Percentiles rank a stretch among this genome's conserved stretches.
Conservation (phyloP, 805 yeast genomes). For the Schwanniomyces pseudopolymorphus region DNA sequence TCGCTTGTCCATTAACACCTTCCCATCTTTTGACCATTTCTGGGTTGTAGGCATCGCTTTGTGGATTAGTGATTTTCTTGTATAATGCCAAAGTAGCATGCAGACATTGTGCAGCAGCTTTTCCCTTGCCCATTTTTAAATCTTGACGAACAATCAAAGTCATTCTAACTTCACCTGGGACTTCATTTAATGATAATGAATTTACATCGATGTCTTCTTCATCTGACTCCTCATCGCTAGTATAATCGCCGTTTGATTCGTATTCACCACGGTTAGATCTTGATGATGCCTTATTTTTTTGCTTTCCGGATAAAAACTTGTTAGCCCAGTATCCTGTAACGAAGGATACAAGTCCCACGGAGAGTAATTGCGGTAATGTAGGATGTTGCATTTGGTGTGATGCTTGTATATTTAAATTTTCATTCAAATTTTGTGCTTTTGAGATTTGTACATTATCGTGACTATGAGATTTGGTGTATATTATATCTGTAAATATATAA, state of each 20-base stretch:
- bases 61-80: conserved; percentile 57
- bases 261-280: background rate
- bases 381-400: conserved; percentile 5
- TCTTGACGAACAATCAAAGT: conserved; percentile 86
- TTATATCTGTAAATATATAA: no score
- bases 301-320: conserved; percentile 11
- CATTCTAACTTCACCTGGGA: conserved; percentile 84
- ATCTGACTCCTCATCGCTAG: conserved; percentile 38
- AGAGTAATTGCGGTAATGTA: conserved; percentile 20
- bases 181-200: conserved; percentile 57
- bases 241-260: background rate
- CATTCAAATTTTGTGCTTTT: background rate
- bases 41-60: conserved; percentile 58
- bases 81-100: conserved; percentile 96
- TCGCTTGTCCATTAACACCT: conserved; percentile 82
- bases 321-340: conserved; percentile 34
- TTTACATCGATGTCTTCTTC: conserved; percentile 57
- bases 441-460: background rate
- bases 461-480: no score
- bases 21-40: conserved; percentile 73
- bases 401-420: background rate
- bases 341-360: conserved; percentile 37
- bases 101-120: conserved; percentile 95
- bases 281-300: background rate
- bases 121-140: conserved; percentile 90